Evolutionary conservation across 768 basidiomycete genomes (phyloP).

Genomic region (Strobilomyces confusus): DNA sequence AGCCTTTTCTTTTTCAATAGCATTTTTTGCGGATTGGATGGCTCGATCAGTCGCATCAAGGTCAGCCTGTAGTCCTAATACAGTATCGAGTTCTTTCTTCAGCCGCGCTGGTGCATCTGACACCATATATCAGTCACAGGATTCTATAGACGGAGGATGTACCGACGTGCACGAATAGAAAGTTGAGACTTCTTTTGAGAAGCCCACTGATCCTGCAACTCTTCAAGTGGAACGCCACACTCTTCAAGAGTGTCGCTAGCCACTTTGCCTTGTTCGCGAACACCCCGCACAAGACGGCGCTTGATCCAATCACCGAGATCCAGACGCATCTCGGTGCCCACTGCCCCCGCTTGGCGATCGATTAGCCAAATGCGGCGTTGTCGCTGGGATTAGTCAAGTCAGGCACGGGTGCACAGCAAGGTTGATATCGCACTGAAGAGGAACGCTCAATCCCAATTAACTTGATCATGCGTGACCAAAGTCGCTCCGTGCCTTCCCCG

Average conservation of each 20-base stretch:
- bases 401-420: too few species aligned
- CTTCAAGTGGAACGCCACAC: too few species aligned
- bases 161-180: not conserved
- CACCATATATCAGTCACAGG: too few species aligned
- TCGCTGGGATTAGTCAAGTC: not conserved
- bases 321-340: not conserved
- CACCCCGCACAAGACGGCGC: not conserved
- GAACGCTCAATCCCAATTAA: not conserved
- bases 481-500: not conserved
- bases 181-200: not conserved
- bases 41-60: conserved; percentile 24
- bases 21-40: conserved; percentile 5
- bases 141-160: too few species aligned
- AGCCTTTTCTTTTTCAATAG: conserved; percentile 3
- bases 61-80: conserved; percentile 23
- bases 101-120: not conserved
- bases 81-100: conserved; percentile 8
- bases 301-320: not conserved
- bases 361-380: not conserved
- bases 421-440: not conserved
- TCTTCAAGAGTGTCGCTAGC: too few species aligned
- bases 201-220: too few species aligned
- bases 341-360: not conserved
- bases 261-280: not conserved
- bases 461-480: not conserved